A percentile compares a stretch with the other conserved stretches of the same genome.
Conservation (phyloP, 2,329 filamentous ascomycete species). For the Conoideocrella luteorostrata region DNA sequence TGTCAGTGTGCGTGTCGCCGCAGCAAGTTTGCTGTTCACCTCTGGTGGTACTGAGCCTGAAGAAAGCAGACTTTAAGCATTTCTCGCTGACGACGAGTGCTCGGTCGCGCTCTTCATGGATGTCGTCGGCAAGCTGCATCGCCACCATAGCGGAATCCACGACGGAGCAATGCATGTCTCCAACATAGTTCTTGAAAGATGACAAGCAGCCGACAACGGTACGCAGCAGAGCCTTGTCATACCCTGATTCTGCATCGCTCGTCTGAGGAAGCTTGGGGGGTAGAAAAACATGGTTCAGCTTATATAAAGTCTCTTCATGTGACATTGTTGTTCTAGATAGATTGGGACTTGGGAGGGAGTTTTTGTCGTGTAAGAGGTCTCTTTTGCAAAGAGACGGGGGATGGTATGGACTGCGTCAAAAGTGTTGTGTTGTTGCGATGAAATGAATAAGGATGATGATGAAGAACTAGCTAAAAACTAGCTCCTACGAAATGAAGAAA, state of each 20-base stretch:
- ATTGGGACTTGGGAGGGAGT: too few species aligned
- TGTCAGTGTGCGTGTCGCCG: not conserved
- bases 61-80: slow-evolving; percentile 2
- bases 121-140: not conserved
- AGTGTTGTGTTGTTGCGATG: too few species aligned
- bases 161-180: not conserved
- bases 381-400: too few species aligned
- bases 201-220: slow-evolving; percentile 3
- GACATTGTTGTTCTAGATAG: not conserved
- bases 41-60: not conserved
- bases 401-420: too few species aligned
- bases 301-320: not conserved
- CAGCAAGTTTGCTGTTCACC: not conserved
- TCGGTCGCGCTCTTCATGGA: not conserved
- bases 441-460: too few species aligned
- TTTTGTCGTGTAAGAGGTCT: too few species aligned
- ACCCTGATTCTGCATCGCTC: slow-evolving; percentile 7
- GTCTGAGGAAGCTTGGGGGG: slow-evolving; percentile 20
- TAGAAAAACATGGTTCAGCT: slow-evolving; percentile 23
- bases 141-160: not conserved
- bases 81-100: not conserved
- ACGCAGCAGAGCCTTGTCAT: slow-evolving; percentile 1
- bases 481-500: too few species aligned
- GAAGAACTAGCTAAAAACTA: too few species aligned
- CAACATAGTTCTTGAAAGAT: slow-evolving; percentile 1